Evolutionary conservation across 2,329 filamentous ascomycete genomes (phyloP).

Genomic region (Cladosporium velox): DNA sequence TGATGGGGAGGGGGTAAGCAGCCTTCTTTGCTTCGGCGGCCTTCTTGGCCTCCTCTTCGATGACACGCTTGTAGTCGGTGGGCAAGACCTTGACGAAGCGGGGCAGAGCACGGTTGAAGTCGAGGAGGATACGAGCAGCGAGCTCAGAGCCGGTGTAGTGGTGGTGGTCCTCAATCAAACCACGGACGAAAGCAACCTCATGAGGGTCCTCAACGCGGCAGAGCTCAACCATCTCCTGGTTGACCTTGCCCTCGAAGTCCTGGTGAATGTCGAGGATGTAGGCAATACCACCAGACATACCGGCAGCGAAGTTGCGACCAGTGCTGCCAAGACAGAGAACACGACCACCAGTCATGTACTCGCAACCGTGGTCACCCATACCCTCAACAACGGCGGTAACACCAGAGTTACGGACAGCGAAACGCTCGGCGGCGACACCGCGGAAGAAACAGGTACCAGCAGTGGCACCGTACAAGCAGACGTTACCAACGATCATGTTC

Average conservation of each 20-base stretch:
- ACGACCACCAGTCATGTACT: conserved; percentile 98
- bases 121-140: conserved; percentile 87
- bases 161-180: conserved; percentile 93
- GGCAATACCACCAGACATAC: conserved; percentile 97
- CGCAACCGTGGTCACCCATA: conserved; percentile 92
- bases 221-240: conserved; percentile 95
- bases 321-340: conserved; percentile 83
- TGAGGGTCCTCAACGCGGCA: conserved; percentile 78
- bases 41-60: conserved; percentile 82
- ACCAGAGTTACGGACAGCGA: conserved; percentile 94
- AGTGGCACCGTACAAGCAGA: conserved; percentile 93
- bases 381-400: conserved; percentile 95
- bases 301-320: conserved; percentile 94
- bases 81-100: conserved; percentile 93
- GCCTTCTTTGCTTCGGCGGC: conserved; percentile 81
- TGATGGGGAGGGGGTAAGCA: conserved; percentile 76
- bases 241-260: conserved; percentile 91
- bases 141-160: conserved; percentile 97
- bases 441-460: conserved; percentile 93
- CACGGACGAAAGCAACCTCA: conserved; percentile 87
- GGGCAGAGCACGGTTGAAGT: conserved; percentile 87
- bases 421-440: conserved; percentile 92
- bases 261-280: conserved; percentile 88
- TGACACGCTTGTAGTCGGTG: conserved; percentile 92
- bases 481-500: conserved; percentile 90